phyloP scores from a whole-genome alignment of 768 basidiomycete genomes.

The Hypsizygus marmoreus region DNA sequence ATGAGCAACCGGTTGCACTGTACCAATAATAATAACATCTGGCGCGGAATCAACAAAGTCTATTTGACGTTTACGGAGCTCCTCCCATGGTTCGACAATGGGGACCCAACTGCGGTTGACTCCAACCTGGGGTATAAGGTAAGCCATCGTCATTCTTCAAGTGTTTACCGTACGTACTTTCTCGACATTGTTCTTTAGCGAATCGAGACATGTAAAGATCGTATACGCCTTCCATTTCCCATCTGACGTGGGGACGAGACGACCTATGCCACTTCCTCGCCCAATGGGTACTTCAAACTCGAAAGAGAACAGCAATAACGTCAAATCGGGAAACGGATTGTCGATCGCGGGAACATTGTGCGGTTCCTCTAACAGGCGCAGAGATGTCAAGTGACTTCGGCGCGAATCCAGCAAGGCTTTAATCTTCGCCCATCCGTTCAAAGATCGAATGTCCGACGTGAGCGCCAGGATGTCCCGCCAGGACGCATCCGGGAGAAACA shows the following conservation, averaged over 20 bases:
- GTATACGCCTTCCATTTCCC: conserved; percentile 56
- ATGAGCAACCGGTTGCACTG: conserved; percentile 15
- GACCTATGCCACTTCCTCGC: conserved; percentile 43
- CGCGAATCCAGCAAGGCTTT: conserved; percentile 7
- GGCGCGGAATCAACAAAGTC: conserved; percentile 52
- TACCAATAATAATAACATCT: conserved; percentile 55
- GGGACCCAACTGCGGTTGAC: conserved; percentile 8
- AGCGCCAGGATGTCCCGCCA: conserved; percentile 17
- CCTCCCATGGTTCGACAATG: conserved; percentile 37
- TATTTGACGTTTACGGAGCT: conserved; percentile 36
- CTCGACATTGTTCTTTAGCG: conserved; percentile 45
- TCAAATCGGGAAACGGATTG: conserved; percentile 13
- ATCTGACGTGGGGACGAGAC: conserved; percentile 48
- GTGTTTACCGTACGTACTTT: conserved; percentile 33
- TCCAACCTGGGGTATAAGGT: conserved; percentile 10
- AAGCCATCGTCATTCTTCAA: neutral
- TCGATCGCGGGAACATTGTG: conserved; percentile 10
- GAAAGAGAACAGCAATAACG: conserved; percentile 29
- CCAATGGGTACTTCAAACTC: conserved; percentile 49
- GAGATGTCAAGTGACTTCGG: conserved; percentile 1
- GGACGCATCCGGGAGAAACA: conserved; percentile 10
- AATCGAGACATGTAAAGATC: conserved; percentile 52
- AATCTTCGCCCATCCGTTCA: conserved; percentile 12
- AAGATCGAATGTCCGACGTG: conserved; percentile 14
- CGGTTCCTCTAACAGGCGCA: conserved; percentile 5